A percentile compares a stretch with the other conserved stretches of the same genome.
These are phyloP conservation scores for Sanghuangporus weigelae DNA, from an alignment of 1,284 basidiomycete species.

Conservation along the genomic window DNA sequence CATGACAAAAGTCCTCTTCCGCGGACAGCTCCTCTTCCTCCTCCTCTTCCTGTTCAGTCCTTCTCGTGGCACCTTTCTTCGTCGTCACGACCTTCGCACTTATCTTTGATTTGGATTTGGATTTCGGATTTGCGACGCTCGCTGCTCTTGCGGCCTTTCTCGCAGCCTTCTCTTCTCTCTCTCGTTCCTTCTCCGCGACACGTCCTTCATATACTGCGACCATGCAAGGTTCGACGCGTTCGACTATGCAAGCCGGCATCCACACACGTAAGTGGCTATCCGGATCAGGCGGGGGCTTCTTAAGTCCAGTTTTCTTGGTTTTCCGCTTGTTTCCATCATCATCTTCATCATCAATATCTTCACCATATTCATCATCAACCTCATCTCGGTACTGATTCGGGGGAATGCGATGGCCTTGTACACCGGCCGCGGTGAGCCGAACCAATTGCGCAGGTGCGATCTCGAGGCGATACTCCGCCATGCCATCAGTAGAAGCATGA, in stretches of 20 bases:
- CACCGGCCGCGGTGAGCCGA: constrained; percentile 53
- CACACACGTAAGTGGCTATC: constrained; percentile 54
- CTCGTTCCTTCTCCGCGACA: constrained; percentile 43
- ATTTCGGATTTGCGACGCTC: not conserved
- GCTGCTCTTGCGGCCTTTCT: constrained; percentile 11
- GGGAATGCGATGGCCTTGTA: constrained; percentile 54
- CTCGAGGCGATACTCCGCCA: constrained; percentile 71
- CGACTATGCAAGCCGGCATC: constrained; percentile 74
- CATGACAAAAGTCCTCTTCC: constrained; percentile 16
- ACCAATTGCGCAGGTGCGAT: constrained; percentile 62
- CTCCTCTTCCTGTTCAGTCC: not conserved
- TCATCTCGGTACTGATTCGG: constrained; percentile 23
- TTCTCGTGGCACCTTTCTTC: not conserved
- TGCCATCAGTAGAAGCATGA: constrained; percentile 63
- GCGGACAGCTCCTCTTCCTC: constrained; percentile 13
- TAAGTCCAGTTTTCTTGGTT: constrained; percentile 30
- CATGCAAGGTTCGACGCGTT: constrained; percentile 55
- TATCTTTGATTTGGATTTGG: not conserved
- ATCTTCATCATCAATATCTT: constrained; percentile 29
- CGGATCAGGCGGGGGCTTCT: constrained; percentile 44
- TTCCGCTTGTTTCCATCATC: constrained; percentile 25
- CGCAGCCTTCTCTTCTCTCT: constrained; percentile 30
- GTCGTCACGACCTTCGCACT: not conserved
- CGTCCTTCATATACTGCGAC: constrained; percentile 55
- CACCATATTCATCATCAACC: constrained; percentile 2